phyloP scores from a whole-genome alignment of 805 yeast genomes.

The Saturnispora bothae region DNA sequence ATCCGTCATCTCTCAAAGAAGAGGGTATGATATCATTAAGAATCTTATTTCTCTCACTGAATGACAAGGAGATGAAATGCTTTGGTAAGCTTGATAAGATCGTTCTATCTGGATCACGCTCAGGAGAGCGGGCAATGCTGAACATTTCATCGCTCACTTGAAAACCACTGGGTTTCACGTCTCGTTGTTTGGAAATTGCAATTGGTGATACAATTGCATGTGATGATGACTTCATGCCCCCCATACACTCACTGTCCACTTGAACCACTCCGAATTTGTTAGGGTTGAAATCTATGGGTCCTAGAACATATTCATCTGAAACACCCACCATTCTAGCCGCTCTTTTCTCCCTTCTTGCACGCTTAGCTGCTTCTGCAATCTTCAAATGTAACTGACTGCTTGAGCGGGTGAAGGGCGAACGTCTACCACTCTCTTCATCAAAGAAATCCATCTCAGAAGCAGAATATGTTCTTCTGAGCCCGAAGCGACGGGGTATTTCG shows the following conservation, averaged over 20 bases:
- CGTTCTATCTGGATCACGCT: constrained; percentile 30
- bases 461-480: constrained; percentile 46
- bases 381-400: constrained; percentile 1
- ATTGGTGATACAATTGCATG: constrained; percentile 25
- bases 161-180: constrained; percentile 4
- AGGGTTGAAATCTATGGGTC: constrained; percentile 32
- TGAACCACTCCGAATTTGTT: constrained; percentile 14
- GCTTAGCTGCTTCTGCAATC: constrained; percentile 1
- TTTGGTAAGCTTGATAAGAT: constrained; percentile 36
- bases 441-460: constrained; percentile 57
- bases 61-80: constrained; percentile 40
- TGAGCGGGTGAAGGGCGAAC: constrained; percentile 9
- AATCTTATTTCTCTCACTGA: constrained; percentile 37
- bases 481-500: constrained; percentile 14
- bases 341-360: background rate
- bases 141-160: constrained; percentile 16
- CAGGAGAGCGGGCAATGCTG: constrained; percentile 23
- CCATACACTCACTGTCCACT: constrained; percentile 8
- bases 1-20: constrained; percentile 18
- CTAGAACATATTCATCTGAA: constrained; percentile 72
- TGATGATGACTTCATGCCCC: constrained; percentile 2
- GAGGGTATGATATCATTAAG: constrained; percentile 23
- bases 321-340: constrained; percentile 31
- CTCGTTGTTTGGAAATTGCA: constrained; percentile 10
- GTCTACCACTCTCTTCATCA: constrained; percentile 29